Conservation (phyloP, 2,329 filamentous ascomycete species). For the Aspergillus costaricaensis region DNA sequence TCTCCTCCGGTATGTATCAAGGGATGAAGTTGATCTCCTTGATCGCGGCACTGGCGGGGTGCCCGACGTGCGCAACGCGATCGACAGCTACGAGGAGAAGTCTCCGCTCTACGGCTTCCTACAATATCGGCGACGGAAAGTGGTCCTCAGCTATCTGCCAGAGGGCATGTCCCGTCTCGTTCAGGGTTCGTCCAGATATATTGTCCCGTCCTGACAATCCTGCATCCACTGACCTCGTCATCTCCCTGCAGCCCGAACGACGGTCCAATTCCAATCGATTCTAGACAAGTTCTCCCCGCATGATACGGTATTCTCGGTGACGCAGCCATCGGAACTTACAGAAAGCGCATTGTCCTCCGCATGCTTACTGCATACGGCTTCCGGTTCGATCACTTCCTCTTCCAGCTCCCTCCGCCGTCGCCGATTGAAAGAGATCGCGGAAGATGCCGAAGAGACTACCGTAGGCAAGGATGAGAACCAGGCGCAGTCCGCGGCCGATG, state of each 20-base stretch:
- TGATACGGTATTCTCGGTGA: slow-evolving; percentile 79
- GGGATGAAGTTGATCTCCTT: slow-evolving; percentile 83
- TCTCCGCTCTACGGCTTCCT: slow-evolving; percentile 92
- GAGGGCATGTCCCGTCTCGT: slow-evolving; percentile 87
- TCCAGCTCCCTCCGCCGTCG: slow-evolving; percentile 75
- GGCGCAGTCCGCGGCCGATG: slow-evolving; percentile 22
- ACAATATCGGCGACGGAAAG: slow-evolving; percentile 83
- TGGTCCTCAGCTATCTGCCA: slow-evolving; percentile 89
- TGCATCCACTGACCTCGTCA: slow-evolving; percentile 11
- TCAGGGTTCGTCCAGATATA: slow-evolving; percentile 64
- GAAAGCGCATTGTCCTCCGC: slow-evolving; percentile 85
- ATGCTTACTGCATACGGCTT: slow-evolving; percentile 85
- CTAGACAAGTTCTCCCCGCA: slow-evolving; percentile 75
- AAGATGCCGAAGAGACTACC: slow-evolving; percentile 80
- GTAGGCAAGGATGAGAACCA: slow-evolving; percentile 56
- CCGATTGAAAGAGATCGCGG: slow-evolving; percentile 87
- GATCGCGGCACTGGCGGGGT: slow-evolving; percentile 78
- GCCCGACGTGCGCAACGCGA: slow-evolving; percentile 75
- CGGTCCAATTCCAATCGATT: slow-evolving; percentile 66
- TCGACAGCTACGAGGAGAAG: slow-evolving; percentile 76
- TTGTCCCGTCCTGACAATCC: too few relatives aligned
- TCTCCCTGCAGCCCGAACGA: slow-evolving; percentile 68
- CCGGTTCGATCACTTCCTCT: slow-evolving; percentile 81
- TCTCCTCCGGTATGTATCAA: slow-evolving; percentile 83
- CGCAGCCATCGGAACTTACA: slow-evolving; percentile 73